A percentile compares a stretch with the other conserved stretches of the same genome.
Conservation (phyloP, 306 rosid genomes). For the Alnus glutinosa region DNA sequence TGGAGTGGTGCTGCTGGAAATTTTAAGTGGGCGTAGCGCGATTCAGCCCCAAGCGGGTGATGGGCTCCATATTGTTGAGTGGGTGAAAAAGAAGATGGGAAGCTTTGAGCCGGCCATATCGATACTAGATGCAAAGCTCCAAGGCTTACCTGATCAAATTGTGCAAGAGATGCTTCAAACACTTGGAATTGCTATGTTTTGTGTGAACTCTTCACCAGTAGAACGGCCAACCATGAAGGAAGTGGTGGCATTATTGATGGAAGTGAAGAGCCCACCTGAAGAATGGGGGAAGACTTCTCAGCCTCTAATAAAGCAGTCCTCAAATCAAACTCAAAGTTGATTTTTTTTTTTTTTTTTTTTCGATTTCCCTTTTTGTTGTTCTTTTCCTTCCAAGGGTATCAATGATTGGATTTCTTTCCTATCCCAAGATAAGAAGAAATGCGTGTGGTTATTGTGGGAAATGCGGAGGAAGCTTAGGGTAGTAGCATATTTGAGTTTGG, state of each 20-base stretch:
- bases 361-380: not conserved
- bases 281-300: constrained; percentile 93
- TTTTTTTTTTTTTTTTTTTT: constrained; percentile 6
- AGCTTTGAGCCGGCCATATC: constrained; percentile 90
- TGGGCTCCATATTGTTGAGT: constrained; percentile 92
- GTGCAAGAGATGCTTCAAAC: constrained; percentile 99
- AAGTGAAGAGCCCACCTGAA: constrained; percentile 85
- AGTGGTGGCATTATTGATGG: constrained; percentile 87
- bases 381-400: constrained; percentile 32
- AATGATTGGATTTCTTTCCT: constrained; percentile 41
- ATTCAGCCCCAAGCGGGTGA: constrained; percentile 74
- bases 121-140: constrained; percentile 83
- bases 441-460: constrained; percentile 27
- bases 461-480: constrained; percentile 31
- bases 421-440: constrained; percentile 27
- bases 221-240: constrained; percentile 98
- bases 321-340: constrained; percentile 65
- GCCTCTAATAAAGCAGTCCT: constrained; percentile 88
- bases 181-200: constrained; percentile 97
- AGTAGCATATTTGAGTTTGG: not conserved
- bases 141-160: constrained; percentile 87
- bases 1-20: constrained; percentile 92
- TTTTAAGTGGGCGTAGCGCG: constrained; percentile 86
- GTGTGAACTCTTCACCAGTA: constrained; percentile 81
- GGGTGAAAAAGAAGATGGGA: constrained; percentile 99